phyloP scores from a whole-genome alignment of 2,329 filamentous ascomycete genomes.

The Trichoderma sp. region DNA sequence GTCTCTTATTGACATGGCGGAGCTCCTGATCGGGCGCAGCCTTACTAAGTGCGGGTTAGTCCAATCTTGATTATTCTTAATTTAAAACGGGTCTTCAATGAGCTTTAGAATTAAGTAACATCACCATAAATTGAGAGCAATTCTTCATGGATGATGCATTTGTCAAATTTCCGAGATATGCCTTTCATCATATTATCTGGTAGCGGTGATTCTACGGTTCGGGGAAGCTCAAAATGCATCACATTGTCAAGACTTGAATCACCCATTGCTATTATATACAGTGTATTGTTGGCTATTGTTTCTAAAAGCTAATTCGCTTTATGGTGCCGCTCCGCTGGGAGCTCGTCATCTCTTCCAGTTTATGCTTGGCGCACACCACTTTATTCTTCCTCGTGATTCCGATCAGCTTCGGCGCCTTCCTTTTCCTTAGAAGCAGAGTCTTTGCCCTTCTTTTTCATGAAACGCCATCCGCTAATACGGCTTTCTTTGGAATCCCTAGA shows the following conservation, averaged over 20 bases:
- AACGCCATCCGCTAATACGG: constrained; percentile 56
- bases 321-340: not conserved
- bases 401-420: constrained; percentile 57
- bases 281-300: constrained; percentile 1
- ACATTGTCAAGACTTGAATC: not conserved
- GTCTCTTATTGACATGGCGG: not conserved
- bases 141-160: not conserved
- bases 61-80: not conserved
- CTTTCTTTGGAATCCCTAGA: constrained; percentile 50
- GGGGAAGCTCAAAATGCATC: not conserved
- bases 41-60: not conserved
- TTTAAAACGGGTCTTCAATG: not conserved
- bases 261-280: not conserved
- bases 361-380: not conserved
- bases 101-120: not conserved
- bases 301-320: not conserved
- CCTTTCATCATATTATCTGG: not conserved
- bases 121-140: not conserved
- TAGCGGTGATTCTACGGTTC: not conserved
- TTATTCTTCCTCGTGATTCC: constrained; percentile 37
- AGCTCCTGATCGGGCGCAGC: not conserved
- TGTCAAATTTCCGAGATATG: not conserved
- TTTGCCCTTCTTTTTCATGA: constrained; percentile 63
- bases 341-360: not conserved
- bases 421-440: constrained; percentile 46